Conservation (phyloP, 306 rosid species). For the Cucurbita maxima region DNA sequence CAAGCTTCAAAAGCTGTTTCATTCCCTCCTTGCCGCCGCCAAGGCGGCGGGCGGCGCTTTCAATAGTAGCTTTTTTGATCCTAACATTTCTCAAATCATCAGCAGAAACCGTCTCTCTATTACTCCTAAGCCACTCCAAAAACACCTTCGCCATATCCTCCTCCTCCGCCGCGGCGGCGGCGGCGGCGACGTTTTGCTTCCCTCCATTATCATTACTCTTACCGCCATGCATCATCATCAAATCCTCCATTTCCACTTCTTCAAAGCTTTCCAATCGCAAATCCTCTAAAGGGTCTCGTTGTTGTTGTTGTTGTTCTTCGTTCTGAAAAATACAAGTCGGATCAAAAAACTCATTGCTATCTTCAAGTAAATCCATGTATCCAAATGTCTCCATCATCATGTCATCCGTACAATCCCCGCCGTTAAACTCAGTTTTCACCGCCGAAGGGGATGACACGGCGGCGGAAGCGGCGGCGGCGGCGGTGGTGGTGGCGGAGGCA, state of each 20-base stretch:
- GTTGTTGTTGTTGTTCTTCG: constrained; percentile 4
- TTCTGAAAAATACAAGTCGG: constrained; percentile 40
- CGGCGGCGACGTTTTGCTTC: neutral
- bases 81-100: constrained; percentile 75
- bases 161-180: neutral
- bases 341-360: constrained; percentile 44
- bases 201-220: neutral
- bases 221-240: constrained; percentile 1
- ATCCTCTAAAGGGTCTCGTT: constrained; percentile 20
- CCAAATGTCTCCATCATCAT: constrained; percentile 59
- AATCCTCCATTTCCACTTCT: constrained; percentile 16
- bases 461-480: too few species aligned
- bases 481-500: too few species aligned
- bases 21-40: constrained; percentile 94
- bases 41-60: constrained; percentile 62
- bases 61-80: constrained; percentile 65
- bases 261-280: constrained; percentile 4
- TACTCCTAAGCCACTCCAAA: constrained; percentile 75
- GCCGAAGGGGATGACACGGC: constrained; percentile 28
- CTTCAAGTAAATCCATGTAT: constrained; percentile 64
- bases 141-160: constrained; percentile 77
- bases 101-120: constrained; percentile 70
- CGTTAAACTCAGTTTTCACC: neutral
- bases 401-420: constrained; percentile 33
- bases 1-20: constrained; percentile 77